Conservation (phyloP, 805 yeast species). For the Isabelozyma pseudorhagii region DNA sequence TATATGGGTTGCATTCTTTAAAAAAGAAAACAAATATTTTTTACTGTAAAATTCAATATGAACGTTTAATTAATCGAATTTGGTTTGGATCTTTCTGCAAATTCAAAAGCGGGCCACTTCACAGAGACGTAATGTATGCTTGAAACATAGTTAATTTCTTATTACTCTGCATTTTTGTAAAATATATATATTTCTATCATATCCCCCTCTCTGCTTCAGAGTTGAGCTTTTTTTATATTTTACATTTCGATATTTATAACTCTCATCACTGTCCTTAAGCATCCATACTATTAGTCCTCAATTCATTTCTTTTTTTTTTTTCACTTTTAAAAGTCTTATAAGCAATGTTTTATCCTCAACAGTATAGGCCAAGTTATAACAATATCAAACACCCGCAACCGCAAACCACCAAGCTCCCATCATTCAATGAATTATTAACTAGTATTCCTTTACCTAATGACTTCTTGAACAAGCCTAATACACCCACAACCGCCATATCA, state of each 20-base stretch:
- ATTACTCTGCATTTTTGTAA: not conserved
- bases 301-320: not conserved
- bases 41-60: not conserved
- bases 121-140: not conserved
- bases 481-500: not conserved
- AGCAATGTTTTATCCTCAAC: not conserved
- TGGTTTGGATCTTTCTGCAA: not conserved
- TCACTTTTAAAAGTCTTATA: not conserved
- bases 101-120: not conserved
- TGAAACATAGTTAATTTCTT: not conserved
- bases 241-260: not conserved
- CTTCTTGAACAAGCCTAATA: constrained; percentile 4
- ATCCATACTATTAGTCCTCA: too few species aligned
- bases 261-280: not conserved
- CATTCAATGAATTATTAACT: constrained; percentile 30
- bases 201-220: not conserved
- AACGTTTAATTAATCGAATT: not conserved
- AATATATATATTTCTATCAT: too few species aligned
- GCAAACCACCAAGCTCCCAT: constrained; percentile 21
- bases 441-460: constrained; percentile 25
- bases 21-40: not conserved
- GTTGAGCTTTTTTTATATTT: too few species aligned
- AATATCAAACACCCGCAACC: constrained; percentile 5
- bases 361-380: not conserved
- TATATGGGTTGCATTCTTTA: not conserved